Conservation (phyloP, 2,329 filamentous ascomycete genomes). For the Macrophomina tecta region DNA sequence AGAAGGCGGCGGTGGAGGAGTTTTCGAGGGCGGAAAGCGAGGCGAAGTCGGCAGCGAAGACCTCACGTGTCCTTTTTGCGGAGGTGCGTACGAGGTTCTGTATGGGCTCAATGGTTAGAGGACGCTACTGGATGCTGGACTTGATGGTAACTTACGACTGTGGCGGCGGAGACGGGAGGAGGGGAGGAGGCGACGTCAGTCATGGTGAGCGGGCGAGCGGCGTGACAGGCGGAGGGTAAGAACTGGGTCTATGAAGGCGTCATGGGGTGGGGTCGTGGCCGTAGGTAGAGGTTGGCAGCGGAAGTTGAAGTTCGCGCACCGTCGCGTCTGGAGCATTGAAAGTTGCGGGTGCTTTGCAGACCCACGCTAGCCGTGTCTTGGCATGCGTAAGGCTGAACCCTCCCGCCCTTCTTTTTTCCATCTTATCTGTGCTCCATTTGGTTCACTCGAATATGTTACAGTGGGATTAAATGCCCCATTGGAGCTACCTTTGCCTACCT, state of each 20-base stretch:
- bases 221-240: neutral
- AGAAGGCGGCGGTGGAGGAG: slow-evolving; percentile 45
- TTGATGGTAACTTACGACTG: slow-evolving; percentile 4
- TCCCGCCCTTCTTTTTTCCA: neutral
- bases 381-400: slow-evolving; percentile 12
- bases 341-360: slow-evolving; percentile 13
- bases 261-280: slow-evolving; percentile 5
- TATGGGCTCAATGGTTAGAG: neutral
- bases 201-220: slow-evolving; percentile 17
- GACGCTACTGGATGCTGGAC: neutral
- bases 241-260: slow-evolving; percentile 8
- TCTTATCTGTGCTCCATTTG: neutral
- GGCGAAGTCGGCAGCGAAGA: slow-evolving; percentile 60
- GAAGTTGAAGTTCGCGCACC: slow-evolving; percentile 15
- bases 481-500: no score
- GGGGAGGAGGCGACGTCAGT: slow-evolving; percentile 23
- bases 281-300: neutral
- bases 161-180: slow-evolving; percentile 17
- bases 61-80: slow-evolving; percentile 60
- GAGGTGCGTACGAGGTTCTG: slow-evolving; percentile 46
- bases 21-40: slow-evolving; percentile 50
- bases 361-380: slow-evolving; percentile 14
- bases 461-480: no score
- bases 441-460: neutral
- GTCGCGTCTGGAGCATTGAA: slow-evolving; percentile 10